Evolutionary conservation across 495 filamentous ascomycete species (phyloP), one percentile per base, ranked within the genome.

Genomic region (Xylaria flabelliformis): DNA sequence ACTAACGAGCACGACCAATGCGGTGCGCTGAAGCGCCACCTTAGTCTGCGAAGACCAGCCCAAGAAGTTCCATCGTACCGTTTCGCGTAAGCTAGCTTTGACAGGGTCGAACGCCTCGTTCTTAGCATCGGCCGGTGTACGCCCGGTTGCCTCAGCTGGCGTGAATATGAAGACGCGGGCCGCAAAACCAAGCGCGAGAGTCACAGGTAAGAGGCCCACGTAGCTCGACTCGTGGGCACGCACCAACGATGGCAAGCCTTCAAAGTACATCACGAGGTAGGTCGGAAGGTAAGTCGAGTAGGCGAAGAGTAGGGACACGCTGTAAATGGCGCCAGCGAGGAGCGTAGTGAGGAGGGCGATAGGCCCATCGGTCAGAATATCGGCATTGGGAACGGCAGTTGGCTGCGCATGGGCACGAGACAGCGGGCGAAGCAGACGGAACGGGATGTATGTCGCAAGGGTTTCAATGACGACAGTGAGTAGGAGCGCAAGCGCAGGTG

Each of bases 91-190:
- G 24, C 80, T 88, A 36, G 84, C 88, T 39, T 81, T 85, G 41
- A 80, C 83, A 1, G 90, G 85, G 73, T 91, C 83, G 74, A 88
- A 90, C 15, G 81, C 74, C 46, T 73, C 69, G 42, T 70, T 70
- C 50, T 78, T 71, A 63, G 83, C 82, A 61, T 84, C 77, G 41
- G 77, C 72, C 17, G 77, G 69, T 8, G 82, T 78, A 19, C 76
- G 76, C 29, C 81, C 83, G 4, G 86, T 87, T 2, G 87, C 83
- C 15, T 88, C 89, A 72, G 90, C 79, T 17, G 89, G 93, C 39
- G 89, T 90, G 77, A 97, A 95, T 68, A 97, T 87, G 78, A 97
- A 94, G 59, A 85, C 85, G 56, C 87, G 85, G 32, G 90, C 90
- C 1, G 92, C 91, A 71, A 87, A 84, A 10, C 94, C 94, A n/a